A percentile compares a stretch with the other conserved stretches of the same genome.
These are phyloP conservation scores for Silene uniflora DNA, from an alignment of 148 eudicot species.

Conservation along the genomic window DNA sequence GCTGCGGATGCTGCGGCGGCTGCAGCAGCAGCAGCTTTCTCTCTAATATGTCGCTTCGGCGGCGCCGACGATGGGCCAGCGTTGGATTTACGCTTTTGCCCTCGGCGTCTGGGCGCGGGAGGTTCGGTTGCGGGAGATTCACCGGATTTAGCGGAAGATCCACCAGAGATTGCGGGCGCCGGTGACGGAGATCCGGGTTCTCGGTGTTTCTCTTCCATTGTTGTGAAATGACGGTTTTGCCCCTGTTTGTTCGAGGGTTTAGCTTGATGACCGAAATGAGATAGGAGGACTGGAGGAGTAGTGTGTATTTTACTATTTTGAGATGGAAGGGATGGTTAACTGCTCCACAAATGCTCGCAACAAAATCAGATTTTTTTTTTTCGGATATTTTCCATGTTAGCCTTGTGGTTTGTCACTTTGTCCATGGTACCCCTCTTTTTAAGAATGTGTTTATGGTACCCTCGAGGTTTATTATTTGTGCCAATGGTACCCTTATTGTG, in stretches of 20 bases:
- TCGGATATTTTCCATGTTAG: too few species aligned
- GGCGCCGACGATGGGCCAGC: conserved; percentile 40
- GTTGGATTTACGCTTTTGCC: conserved; percentile 60
- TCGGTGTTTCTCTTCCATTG: conserved; percentile 69
- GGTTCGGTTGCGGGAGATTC: conserved; percentile 34
- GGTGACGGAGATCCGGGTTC: conserved; percentile 39
- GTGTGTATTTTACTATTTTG: not conserved
- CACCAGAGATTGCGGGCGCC: conserved; percentile 20
- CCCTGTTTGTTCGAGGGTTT: conserved; percentile 18
- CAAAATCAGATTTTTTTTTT: not conserved
- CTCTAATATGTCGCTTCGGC: conserved; percentile 73
- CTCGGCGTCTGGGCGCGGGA: conserved; percentile 59
- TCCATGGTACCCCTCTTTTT: too few species aligned
- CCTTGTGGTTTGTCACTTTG: too few species aligned
- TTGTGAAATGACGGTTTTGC: not conserved
- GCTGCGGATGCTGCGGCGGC: conserved; percentile 32
- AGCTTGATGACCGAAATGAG: not conserved
- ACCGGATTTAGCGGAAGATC: conserved; percentile 24
- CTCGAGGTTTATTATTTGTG: too few species aligned
- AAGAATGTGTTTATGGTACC: too few species aligned
- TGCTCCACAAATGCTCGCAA: not conserved
- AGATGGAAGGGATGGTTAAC: not conserved
- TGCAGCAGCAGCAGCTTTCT: conserved; percentile 41
- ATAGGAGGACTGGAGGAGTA: not conserved
- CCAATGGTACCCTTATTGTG: too few species aligned